A percentile compares a stretch with the other conserved stretches of the same genome.
Conservation (phyloP, 768 basidiomycete species). For the Mycena kentingensis region DNA sequence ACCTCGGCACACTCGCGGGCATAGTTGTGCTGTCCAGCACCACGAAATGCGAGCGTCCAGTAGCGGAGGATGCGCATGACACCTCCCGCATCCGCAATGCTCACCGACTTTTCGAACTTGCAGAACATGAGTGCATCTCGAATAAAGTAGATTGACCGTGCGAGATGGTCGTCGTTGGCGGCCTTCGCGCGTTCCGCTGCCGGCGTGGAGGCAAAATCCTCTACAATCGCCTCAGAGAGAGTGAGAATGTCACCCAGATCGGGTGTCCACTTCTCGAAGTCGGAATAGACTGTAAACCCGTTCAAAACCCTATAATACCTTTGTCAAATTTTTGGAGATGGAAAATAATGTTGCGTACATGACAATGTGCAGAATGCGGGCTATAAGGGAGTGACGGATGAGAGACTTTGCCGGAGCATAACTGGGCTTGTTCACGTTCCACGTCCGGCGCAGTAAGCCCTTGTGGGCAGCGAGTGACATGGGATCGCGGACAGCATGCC, state of each 20-base stretch:
- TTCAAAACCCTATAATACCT: constrained; percentile 15
- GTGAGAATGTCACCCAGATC: constrained; percentile 5
- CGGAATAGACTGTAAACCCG: constrained; percentile 9
- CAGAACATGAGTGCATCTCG: constrained; percentile 32
- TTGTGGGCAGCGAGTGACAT: constrained; percentile 29
- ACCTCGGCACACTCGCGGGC: constrained; percentile 28
- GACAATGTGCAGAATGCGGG: constrained; percentile 26
- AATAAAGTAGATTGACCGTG: constrained; percentile 30
- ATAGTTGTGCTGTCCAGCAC: constrained; percentile 30
- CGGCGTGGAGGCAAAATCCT: constrained; percentile 8
- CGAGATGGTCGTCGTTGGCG: constrained; percentile 16
- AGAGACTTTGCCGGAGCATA: constrained; percentile 33
- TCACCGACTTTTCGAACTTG: constrained; percentile 33
- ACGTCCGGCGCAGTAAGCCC: constrained; percentile 27
- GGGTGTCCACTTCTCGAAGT: constrained; percentile 18
- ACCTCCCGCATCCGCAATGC: constrained; percentile 27
- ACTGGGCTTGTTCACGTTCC: constrained; percentile 32
- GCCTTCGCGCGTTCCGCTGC: constrained; percentile 17
- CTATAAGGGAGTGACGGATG: constrained; percentile 33
- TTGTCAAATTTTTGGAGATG: not conserved
- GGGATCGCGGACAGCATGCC: constrained; percentile 26
- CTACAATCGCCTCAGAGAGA: not conserved
- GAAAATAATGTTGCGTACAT: constrained; percentile 20
- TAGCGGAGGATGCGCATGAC: constrained; percentile 27
- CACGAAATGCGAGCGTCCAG: constrained; percentile 26